Evolutionary conservation across 345 rosid species (phyloP), one percentile per base, ranked within the genome.

Genomic region (Brassica rapa): DNA sequence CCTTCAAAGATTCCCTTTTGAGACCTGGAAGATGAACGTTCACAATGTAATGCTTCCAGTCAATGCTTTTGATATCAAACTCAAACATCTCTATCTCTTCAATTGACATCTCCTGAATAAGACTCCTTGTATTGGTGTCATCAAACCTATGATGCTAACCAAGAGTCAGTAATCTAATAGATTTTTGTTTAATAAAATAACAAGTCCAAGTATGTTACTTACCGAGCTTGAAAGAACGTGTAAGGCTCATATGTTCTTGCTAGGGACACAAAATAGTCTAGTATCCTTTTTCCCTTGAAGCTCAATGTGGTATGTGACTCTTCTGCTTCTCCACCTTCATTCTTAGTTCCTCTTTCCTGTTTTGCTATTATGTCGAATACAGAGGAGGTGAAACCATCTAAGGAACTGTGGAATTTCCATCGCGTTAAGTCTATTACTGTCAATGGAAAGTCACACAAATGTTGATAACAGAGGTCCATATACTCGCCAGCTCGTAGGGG

Each of bases 21-120:
- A 80, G 46, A 56, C 68, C 80, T 10, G 85, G 87, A 35, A 86
- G 75, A 68, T 85, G 87, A 68, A 78, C 29, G 9, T 80, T 72
- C 6, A 56, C 29, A 29, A 88, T 49, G 75, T 79, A 85, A 73
- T 85, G 29, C 72, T 74, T 39, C 86, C 87, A 88, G 49, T 81
- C 77, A 57, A 86, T 74, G 76, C 61, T 33, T 33, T 60, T 72
- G n/a, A 71, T 6, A 57, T 86, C 78, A 1, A 84, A 70, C 1
- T 67, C 78, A 56, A 84, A 86, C 19, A 30, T 75, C 19, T 29
- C 62, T 66, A 6, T 64, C 78, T 86, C 91, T 73, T 84, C 86
- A 8, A 1, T 21, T 9, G 85, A 78, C 82, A 82, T 39, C 4
- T 78, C 77, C 8, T 69, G 59, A 15, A 82, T 67, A 56, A 85